Evolutionary conservation across 257 asterid species (phyloP), one percentile per base, ranked within the genome.

Genomic region (Jacaranda mimosifolia): DNA sequence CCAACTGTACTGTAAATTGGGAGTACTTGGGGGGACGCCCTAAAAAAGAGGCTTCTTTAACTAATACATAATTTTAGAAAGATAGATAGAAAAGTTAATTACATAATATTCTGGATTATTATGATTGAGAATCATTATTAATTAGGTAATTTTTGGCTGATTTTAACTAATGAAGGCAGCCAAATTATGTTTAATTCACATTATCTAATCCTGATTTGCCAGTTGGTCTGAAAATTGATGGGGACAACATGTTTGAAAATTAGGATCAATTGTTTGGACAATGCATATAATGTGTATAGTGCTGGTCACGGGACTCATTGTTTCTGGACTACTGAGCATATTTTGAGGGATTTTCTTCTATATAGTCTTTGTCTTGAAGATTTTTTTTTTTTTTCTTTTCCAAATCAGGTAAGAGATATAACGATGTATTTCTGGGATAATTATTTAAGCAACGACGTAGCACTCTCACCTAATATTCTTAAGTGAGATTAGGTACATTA

Each of bases 401-500:
- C 35, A 36, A 59, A 59, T 77, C 6, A 46, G 21, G 18, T 38
- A 46, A 26, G 32, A 3, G 11, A 17, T 39, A 12, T 58, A 72
- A 72, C 64, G 7, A 5, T 38, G 13, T 58, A 51, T 55, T 48
- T 26, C 17, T 52, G 32, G 63, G 45, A 68, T 49, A 35, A 62
- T 59, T 51, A 49, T 40, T 62, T 51, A 67, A 62, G 39, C 45
- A 17, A 49, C 32, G 79, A 78, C 53, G 77, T 36, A 19, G 43
- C 56, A 49, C 51, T 40, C 35, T 36, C 65, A 53, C 72, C 71
- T 76, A 73, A 55, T 76, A 79, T 71, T 65, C 70, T 65, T 48
- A 51, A 53, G 9, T 40, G 19, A 55, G 55, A 75, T 40, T 74
- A 70, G n/a, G 21, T 26, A 46, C 45, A 58, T 32, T 52, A 70